Evolutionary conservation across 345 rosid species (phyloP).

Genomic region (Eucalyptus regnans): DNA sequence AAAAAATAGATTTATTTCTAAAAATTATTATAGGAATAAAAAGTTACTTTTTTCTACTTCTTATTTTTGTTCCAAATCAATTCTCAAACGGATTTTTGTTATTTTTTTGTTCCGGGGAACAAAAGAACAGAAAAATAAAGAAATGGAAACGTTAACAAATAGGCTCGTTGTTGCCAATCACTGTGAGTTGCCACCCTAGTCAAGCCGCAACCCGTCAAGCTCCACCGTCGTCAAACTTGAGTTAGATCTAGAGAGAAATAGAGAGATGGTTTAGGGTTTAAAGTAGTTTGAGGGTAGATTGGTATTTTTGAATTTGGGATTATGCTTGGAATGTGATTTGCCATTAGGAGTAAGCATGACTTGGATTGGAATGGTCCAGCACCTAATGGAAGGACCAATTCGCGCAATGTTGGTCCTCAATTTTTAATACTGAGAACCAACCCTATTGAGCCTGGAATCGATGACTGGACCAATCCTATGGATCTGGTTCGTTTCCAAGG

Average conservation of each 20-base stretch:
- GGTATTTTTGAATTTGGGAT: background rate
- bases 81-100: no score
- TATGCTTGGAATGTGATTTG: no score
- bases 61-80: no score
- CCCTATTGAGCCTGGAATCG: fast-evolving
- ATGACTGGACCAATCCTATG: fast-evolving
- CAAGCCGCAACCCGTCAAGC: fast-evolving
- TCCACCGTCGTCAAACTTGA: background rate
- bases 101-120: no score
- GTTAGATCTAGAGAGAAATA: background rate
- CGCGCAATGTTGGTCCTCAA: fast-evolving
- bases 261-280: background rate
- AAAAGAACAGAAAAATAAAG: no score
- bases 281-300: background rate
- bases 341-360: no score
- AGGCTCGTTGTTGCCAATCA: background rate
- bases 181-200: background rate
- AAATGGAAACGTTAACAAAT: no score
- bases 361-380: fast-evolving
- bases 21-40: no score
- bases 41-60: no score
- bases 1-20: no score
- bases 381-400: fast-evolving
- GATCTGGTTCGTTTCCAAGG: fast-evolving
- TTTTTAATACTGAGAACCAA: fast-evolving